Evolutionary conservation across 805 yeast genomes (phyloP).

Genomic region (Wickerhamiella sergipiensis): DNA sequence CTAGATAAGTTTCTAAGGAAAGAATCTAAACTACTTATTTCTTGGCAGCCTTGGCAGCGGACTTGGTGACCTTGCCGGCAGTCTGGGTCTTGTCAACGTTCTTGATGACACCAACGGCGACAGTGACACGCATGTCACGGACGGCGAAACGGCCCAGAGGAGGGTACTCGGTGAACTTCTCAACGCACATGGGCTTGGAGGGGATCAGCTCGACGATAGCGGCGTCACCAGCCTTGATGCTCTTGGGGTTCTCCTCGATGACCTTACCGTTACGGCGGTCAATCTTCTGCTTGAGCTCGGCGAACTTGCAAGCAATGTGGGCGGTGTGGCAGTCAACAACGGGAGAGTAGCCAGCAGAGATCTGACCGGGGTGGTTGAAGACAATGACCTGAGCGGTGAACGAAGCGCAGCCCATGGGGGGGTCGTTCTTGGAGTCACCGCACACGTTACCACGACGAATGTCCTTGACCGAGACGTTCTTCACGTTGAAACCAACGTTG

Average conservation of each 20-base stretch:
- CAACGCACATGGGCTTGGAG: conserved; percentile 88
- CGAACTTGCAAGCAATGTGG: conserved; percentile 83
- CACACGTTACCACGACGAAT: conserved; percentile 87
- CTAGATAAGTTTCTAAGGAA: not conserved
- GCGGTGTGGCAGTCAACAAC: conserved; percentile 89
- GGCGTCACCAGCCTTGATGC: conserved; percentile 93
- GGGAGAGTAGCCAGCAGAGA: conserved; percentile 83
- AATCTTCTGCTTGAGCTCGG: conserved; percentile 64
- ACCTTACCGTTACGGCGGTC: conserved; percentile 91
- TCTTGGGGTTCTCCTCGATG: conserved; percentile 80
- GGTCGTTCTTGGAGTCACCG: conserved; percentile 84
- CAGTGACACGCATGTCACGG: conserved; percentile 99
- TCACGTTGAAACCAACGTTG: conserved; percentile 82
- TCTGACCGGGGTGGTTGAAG: conserved; percentile 87
- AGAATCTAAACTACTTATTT: conserved; percentile 31
- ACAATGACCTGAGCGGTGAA: conserved; percentile 79
- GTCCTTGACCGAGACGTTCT: conserved; percentile 80
- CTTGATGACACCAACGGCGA: conserved; percentile 99
- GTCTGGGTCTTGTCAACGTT: conserved; percentile 74
- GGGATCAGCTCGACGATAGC: conserved; percentile 85
- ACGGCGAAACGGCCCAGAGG: conserved; percentile 97
- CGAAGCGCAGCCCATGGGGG: conserved; percentile 66
- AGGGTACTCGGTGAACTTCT: conserved; percentile 87
- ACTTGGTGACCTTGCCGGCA: conserved; percentile 92
- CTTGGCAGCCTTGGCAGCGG: conserved; percentile 76